These are phyloP conservation scores for Jackrogersella minutella DNA, from an alignment of 495 filamentous ascomycete species.

Conservation along the genomic window DNA sequence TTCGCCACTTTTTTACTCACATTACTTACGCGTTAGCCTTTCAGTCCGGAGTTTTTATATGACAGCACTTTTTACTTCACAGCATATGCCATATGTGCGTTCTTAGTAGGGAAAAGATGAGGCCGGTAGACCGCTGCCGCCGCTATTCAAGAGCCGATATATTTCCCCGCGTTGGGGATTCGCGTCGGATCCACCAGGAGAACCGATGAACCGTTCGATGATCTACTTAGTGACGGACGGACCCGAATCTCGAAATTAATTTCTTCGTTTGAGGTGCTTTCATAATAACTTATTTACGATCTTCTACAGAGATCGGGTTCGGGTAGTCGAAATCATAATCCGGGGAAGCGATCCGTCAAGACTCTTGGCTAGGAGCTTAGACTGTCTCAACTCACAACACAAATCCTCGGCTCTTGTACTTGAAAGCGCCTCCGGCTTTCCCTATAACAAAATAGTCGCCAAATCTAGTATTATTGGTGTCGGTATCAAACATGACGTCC, in stretches of 20 bases:
- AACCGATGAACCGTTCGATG: conserved; percentile 28
- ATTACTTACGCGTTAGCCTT: background rate
- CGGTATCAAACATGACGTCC: conserved; percentile 31
- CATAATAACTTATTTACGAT: background rate
- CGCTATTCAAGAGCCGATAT: conserved; percentile 38
- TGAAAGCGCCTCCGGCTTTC: background rate
- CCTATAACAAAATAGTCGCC: background rate
- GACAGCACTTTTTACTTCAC: background rate
- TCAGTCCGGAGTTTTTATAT: background rate
- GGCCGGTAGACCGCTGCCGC: conserved; percentile 11
- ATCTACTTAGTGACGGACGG: conserved; percentile 14
- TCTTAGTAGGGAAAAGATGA: conserved; percentile 10
- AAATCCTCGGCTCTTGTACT: background rate
- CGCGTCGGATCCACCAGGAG: conserved; percentile 30
- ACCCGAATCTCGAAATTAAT: background rate
- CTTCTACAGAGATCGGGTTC: background rate
- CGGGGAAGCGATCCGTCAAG: background rate
- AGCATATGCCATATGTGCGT: background rate
- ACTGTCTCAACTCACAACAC: background rate
- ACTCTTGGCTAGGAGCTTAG: background rate
- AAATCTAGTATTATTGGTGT: background rate
- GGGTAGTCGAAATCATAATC: background rate
- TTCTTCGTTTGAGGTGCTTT: background rate
- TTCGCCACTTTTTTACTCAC: conserved; percentile 32
- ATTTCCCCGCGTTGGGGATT: conserved; percentile 35